These are phyloP conservation scores for Oleoguttula mirabilis DNA, from an alignment of 495 filamentous ascomycete species.

Conservation along the genomic window DNA sequence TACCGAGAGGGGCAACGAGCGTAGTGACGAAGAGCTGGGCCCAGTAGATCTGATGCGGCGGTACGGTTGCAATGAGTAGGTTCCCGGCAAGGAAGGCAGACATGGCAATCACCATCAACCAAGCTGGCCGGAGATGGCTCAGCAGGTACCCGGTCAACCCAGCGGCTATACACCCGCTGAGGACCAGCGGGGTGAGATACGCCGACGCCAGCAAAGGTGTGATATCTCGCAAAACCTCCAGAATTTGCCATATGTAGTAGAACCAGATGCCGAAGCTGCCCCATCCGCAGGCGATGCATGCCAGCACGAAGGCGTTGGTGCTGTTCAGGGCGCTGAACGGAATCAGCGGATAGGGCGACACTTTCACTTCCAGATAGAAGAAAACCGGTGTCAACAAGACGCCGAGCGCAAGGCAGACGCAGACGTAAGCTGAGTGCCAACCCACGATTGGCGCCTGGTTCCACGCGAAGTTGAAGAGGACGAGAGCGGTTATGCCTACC, in stretches of 20 bases:
- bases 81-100: conserved; percentile 33
- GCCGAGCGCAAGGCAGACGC: conserved; percentile 45
- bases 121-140: conserved; percentile 26
- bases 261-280: conserved; percentile 45
- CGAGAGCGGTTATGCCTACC: conserved; percentile 42
- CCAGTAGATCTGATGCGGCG: conserved; percentile 45
- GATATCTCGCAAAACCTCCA: conserved; percentile 26
- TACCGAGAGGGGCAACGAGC: conserved; percentile 45
- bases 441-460: conserved; percentile 50
- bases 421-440: conserved; percentile 44
- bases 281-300: conserved; percentile 46
- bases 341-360: conserved; percentile 39
- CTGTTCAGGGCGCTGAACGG: conserved; percentile 39
- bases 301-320: conserved; percentile 43
- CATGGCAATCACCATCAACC: conserved; percentile 42
- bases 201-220: conserved; percentile 33
- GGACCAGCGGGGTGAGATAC: conserved; percentile 29
- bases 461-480: conserved; percentile 40
- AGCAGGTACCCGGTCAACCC: conserved; percentile 36
- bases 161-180: conserved; percentile 34
- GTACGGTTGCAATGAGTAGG: conserved; percentile 35
- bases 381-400: conserved; percentile 40
- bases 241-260: conserved; percentile 37
- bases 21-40: conserved; percentile 44
- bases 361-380: conserved; percentile 36